Conservation (phyloP, 1,284 basidiomycete species). For the Phlebopus sp. region DNA sequence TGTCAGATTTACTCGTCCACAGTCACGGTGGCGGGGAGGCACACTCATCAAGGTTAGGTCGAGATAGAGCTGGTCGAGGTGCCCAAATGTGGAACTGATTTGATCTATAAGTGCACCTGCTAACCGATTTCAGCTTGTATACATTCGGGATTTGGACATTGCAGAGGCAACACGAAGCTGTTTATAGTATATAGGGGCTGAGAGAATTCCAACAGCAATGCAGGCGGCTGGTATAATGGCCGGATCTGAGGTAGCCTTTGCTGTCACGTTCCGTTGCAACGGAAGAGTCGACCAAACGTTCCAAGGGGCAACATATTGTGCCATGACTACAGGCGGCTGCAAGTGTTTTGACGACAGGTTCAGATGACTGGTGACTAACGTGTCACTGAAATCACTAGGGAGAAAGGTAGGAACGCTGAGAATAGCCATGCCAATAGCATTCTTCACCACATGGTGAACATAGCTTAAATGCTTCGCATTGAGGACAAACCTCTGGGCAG, state of each 20-base stretch:
- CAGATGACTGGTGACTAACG: slow-evolving; percentile 5
- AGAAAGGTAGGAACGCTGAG: slow-evolving; percentile 46
- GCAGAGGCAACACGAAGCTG: slow-evolving; percentile 45
- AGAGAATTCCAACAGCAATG: slow-evolving; percentile 46
- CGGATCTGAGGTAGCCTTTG: slow-evolving; percentile 32
- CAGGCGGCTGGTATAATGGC: slow-evolving; percentile 39
- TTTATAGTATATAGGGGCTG: slow-evolving; percentile 47
- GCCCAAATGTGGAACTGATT: slow-evolving; percentile 39
- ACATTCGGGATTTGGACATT: slow-evolving; percentile 32
- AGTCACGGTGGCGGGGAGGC: slow-evolving; percentile 10
- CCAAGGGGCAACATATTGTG: slow-evolving; percentile 35
- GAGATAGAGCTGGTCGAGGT: slow-evolving; percentile 45
- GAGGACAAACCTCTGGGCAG: slow-evolving; percentile 34
- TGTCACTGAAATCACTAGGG: slow-evolving; percentile 36
- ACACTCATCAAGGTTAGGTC: slow-evolving; percentile 45
- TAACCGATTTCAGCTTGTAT: background rate
- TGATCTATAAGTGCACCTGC: slow-evolving; percentile 46
- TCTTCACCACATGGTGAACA: slow-evolving; percentile 46
- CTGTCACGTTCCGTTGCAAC: background rate
- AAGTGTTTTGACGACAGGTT: slow-evolving; percentile 34
- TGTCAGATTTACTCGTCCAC: no score
- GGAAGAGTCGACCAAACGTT: slow-evolving; percentile 27
- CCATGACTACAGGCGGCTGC: slow-evolving; percentile 45
- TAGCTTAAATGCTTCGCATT: slow-evolving; percentile 40
- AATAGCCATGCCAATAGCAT: slow-evolving; percentile 43